Evolutionary conservation across 139 green algal genomes (phyloP), one percentile per base, ranked within the genome.

Genomic region (Spirogloea muscicola): DNA sequence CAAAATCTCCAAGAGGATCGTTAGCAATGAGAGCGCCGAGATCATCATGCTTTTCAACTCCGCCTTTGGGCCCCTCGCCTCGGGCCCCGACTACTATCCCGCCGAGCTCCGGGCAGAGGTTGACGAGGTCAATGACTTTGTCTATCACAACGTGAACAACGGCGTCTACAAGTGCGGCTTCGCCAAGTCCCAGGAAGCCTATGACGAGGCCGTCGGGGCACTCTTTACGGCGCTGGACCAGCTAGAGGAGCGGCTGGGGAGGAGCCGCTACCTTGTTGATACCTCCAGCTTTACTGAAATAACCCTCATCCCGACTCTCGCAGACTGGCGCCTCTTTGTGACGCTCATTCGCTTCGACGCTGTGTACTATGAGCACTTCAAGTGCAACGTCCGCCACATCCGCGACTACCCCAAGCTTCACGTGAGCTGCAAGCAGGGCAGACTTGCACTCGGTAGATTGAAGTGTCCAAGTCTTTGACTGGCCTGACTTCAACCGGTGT

Each of bases 1-100:
- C 87, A 96, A 94, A 76, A 86, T 93, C 82, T 49, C 76, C 34
- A 76, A 81, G 1, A 90, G 79, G 0, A 96, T 98, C 39, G 93
- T 98, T 7, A 97, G 94, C 86, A 98, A 98, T 60, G 93, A 97
- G 81, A 89, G 70, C 52, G 79, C 78, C 13, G 93, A 97, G 59
- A 96, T 97, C 59, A 68, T 80, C 38, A 10, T 38, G 37, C 94
- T 96, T 72, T 84, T 97, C 76, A 97, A 97, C 82, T 74, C 66
- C 0, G 72, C 81, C 5, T 96, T 97, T 83, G 93, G 96, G 49
- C 60, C 89, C 10, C 31, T 96, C 25, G 89, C 88, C 25, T 86
- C 75, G 52, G 85, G 91, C 69, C 60, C 79, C 29, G 79, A 85
- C 66, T 68, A 85, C 40, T 84, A 82, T 49, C 77, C 82, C 34